Evolutionary conservation across 2,329 filamentous ascomycete genomes (phyloP).

Genomic region (Fusarium sp.): DNA sequence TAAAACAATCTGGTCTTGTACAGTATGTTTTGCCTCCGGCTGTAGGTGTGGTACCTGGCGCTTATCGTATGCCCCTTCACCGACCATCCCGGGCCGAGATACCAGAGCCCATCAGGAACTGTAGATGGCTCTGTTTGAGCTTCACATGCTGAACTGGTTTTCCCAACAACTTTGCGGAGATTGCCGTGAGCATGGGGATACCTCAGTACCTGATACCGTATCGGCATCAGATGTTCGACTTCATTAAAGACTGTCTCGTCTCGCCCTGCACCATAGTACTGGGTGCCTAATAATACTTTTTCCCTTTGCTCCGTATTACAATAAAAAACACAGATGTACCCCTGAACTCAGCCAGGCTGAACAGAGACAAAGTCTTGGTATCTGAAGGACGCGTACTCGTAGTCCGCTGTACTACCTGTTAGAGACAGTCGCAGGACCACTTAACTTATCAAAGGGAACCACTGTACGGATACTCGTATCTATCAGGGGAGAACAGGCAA

Average conservation of each 20-base stretch:
- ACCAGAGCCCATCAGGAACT: slow-evolving; percentile 5
- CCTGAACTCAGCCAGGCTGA: slow-evolving; percentile 26
- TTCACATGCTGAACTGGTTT: slow-evolving; percentile 19
- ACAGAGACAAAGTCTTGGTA: slow-evolving; percentile 28
- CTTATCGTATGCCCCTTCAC: slow-evolving; percentile 31
- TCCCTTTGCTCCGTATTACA: slow-evolving; percentile 16
- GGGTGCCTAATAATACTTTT: slow-evolving; percentile 22
- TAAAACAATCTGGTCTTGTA: slow-evolving; percentile 9
- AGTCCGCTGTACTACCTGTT: slow-evolving; percentile 28
- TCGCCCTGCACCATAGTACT: neutral
- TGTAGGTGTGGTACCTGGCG: slow-evolving; percentile 26
- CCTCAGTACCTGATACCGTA: neutral
- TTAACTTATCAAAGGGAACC: slow-evolving; percentile 6
- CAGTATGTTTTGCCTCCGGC: slow-evolving; percentile 5
- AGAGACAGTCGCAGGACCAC: slow-evolving; percentile 13
- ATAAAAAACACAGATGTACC: slow-evolving; percentile 26
- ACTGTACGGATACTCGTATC: slow-evolving; percentile 5
- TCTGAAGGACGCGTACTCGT: slow-evolving; percentile 24
- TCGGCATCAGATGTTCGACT: neutral
- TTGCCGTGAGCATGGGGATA: slow-evolving; percentile 14
- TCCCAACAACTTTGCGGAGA: slow-evolving; percentile 24
- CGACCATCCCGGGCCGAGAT: slow-evolving; percentile 38
- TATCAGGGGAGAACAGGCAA: slow-evolving; percentile 6
- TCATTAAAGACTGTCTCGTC: slow-evolving; percentile 7
- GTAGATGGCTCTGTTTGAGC: slow-evolving; percentile 17